These are phyloP conservation scores for Pseudogymnoascus sp. DNA, from an alignment of 2,329 filamentous ascomycete genomes.

Conservation along the genomic window DNA sequence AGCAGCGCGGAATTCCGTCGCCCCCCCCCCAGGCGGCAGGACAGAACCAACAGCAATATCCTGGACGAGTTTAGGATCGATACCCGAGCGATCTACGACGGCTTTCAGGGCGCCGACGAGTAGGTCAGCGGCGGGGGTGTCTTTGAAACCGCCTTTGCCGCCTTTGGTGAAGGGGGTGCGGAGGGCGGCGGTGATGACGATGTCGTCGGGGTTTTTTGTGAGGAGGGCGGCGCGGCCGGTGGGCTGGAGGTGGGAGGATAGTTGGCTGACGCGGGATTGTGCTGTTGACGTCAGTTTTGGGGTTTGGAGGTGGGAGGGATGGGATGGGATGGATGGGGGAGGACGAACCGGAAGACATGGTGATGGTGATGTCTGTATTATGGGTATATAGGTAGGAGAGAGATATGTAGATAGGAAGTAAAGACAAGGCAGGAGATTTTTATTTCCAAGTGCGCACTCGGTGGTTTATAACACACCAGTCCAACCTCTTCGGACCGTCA, in stretches of 20 bases:
- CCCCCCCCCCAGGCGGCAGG: slow-evolving; percentile 84
- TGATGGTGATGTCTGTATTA: not conserved
- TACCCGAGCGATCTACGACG: slow-evolving; percentile 74
- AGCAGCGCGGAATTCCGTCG: slow-evolving; percentile 93
- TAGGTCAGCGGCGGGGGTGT: slow-evolving; percentile 79
- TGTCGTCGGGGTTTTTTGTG: slow-evolving; percentile 60
- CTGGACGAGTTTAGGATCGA: slow-evolving; percentile 81
- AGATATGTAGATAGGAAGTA: not conserved
- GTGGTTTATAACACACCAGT: not conserved
- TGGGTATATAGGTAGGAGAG: not conserved
- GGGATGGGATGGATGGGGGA: too few relatives aligned
- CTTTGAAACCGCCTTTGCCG: slow-evolving; percentile 91
- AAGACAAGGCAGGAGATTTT: not conserved
- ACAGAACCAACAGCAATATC: slow-evolving; percentile 90
- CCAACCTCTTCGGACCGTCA: not conserved
- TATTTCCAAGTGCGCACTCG: not conserved
- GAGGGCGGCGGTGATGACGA: slow-evolving; percentile 87
- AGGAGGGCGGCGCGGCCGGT: slow-evolving; percentile 35
- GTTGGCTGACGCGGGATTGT: slow-evolving; percentile 35
- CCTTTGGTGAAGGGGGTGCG: slow-evolving; percentile 89
- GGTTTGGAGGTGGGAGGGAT: not conserved
- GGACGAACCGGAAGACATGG: slow-evolving; percentile 11
- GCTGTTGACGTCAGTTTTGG: slow-evolving; percentile 16
- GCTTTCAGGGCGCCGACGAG: slow-evolving; percentile 75
- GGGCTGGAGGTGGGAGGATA: slow-evolving; percentile 48